Conservation (phyloP, 148 eudicot genomes). For the Fallopia convolvulus region DNA sequence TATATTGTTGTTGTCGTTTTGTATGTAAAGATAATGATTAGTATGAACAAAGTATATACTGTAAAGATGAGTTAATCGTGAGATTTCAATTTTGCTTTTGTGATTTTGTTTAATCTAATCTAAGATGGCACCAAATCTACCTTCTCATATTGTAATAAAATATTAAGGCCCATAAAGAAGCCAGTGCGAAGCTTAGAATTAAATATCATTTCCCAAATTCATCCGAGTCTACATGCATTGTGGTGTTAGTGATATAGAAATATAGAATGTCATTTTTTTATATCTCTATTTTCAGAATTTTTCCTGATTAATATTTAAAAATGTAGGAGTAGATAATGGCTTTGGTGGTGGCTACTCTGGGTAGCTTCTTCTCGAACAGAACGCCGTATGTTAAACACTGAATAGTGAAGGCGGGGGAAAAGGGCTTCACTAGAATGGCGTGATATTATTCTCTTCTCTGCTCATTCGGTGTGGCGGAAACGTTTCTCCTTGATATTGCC, state of each 20-base stretch:
- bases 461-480: background rate
- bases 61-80: background rate
- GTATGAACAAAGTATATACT: slow-evolving; percentile 4
- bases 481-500: background rate
- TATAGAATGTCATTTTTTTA: too few species aligned
- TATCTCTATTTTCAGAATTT: background rate
- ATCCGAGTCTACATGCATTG: background rate
- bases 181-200: too few species aligned
- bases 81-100: background rate
- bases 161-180: background rate
- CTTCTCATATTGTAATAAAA: too few species aligned
- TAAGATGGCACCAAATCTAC: background rate
- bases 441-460: too few species aligned
- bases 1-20: background rate
- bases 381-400: background rate
- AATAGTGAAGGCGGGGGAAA: too few species aligned
- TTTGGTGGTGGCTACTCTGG: too few species aligned
- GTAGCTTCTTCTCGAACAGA: background rate
- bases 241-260: too few species aligned
- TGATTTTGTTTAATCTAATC: background rate
- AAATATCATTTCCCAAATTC: background rate
- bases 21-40: background rate
- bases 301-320: background rate
- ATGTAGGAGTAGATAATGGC: background rate
- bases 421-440: too few species aligned